Evolutionary conservation across 108 stramenopile species (phyloP).

Genomic region (Skeletonema potamos): DNA sequence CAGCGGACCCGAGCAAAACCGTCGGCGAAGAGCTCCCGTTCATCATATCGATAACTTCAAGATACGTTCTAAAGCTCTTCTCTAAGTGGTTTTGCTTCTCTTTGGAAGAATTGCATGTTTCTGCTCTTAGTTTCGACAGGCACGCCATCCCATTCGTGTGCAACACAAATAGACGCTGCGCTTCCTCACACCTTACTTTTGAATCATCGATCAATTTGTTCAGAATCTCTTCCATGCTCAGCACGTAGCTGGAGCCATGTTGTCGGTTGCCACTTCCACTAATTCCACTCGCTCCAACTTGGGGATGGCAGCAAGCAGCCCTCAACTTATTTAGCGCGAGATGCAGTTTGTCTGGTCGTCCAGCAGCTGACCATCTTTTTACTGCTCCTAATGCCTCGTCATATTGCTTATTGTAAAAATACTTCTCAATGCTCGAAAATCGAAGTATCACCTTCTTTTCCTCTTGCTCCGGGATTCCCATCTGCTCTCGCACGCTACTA

Average conservation of each 20-base stretch:
- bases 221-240: constrained; percentile 53
- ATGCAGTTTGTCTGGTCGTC: constrained; percentile 41
- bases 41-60: constrained; percentile 44
- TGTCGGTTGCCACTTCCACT: background rate
- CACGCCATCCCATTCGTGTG: constrained; percentile 69
- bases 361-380: background rate
- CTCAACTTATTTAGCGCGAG: constrained; percentile 49
- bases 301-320: constrained; percentile 80
- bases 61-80: constrained; percentile 46
- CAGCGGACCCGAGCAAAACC: constrained; percentile 42
- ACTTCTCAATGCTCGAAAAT: constrained; percentile 62
- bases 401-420: constrained; percentile 67
- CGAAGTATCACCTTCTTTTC: constrained; percentile 54
- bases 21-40: constrained; percentile 54
- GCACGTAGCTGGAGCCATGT: constrained; percentile 5
- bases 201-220: constrained; percentile 70
- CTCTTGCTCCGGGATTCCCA: constrained; percentile 69
- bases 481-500: constrained; percentile 50
- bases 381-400: constrained; percentile 46
- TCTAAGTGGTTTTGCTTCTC: constrained; percentile 31
- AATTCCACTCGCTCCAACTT: constrained; percentile 68
- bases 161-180: constrained; percentile 56
- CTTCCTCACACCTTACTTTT: constrained; percentile 58
- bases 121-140: constrained; percentile 55
- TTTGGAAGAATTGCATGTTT: constrained; percentile 18